These are phyloP conservation scores for Hypseocharis bilobata DNA, from an alignment of 441 rosid species.

Conservation along the genomic window DNA sequence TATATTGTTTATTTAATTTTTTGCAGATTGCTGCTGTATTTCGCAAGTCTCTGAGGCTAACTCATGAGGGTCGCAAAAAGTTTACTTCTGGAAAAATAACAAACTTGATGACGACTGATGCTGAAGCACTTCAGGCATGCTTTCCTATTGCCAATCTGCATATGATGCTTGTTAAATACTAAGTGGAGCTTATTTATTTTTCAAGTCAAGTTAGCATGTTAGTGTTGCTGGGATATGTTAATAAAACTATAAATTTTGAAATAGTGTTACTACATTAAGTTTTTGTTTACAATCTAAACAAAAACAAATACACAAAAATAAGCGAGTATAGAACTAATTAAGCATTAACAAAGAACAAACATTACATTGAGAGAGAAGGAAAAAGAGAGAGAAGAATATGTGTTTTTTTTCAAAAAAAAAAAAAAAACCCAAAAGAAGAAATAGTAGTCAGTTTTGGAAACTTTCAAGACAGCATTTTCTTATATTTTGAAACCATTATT, in stretches of 20 bases:
- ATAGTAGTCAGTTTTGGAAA: too few relatives aligned
- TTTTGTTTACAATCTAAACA: too few relatives aligned
- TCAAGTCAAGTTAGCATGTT: too few relatives aligned
- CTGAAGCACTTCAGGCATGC: slow-evolving; percentile 88
- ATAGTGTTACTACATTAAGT: too few relatives aligned
- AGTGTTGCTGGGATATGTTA: too few relatives aligned
- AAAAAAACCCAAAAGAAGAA: too few relatives aligned
- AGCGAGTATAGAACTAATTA: background rate
- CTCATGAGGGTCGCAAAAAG: slow-evolving; percentile 76
- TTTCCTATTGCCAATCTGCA: slow-evolving; percentile 16
- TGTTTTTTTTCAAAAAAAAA: too few relatives aligned
- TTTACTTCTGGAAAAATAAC: slow-evolving; percentile 93
- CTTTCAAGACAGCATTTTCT: background rate
- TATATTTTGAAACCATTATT: background rate
- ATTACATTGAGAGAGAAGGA: background rate
- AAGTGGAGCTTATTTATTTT: too few relatives aligned
- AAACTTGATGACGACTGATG: slow-evolving; percentile 97
- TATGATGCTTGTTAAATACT: background rate
- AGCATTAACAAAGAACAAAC: background rate
- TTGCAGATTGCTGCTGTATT: slow-evolving; percentile 91
- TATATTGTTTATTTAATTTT: background rate
- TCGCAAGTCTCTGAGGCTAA: slow-evolving; percentile 83
- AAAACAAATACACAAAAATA: too few relatives aligned
- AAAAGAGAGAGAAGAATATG: background rate
- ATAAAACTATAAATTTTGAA: too few relatives aligned